These are phyloP conservation scores for Neofusicoccum sp. DNA, from an alignment of 2,329 filamentous ascomycete species.

Conservation along the genomic window DNA sequence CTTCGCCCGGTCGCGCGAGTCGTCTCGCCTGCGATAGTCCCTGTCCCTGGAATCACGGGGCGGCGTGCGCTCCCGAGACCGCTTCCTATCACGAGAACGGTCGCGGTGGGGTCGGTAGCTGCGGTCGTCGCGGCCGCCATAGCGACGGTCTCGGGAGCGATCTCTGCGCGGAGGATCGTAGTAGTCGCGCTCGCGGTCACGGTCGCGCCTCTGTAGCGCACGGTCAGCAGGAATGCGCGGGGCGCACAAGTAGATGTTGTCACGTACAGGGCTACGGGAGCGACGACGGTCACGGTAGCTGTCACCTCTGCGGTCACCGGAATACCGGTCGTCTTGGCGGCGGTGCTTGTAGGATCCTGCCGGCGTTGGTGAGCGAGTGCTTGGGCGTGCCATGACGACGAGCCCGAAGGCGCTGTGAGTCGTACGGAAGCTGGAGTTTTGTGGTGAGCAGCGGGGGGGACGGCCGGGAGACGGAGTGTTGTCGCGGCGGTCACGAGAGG, in stretches of 20 bases:
- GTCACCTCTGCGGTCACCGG: conserved; percentile 41
- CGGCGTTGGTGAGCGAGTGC: conserved; percentile 80
- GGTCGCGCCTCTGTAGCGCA: conserved; percentile 5
- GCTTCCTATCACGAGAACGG: conserved; percentile 62
- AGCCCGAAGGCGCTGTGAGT: conserved; percentile 19
- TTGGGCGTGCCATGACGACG: conserved; percentile 22
- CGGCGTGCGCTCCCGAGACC: conserved; percentile 58
- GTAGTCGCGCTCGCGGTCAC: conserved; percentile 16
- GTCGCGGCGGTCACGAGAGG: background rate
- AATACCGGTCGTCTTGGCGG: conserved; percentile 31
- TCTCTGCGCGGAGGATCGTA: conserved; percentile 62
- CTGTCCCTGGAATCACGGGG: conserved; percentile 38
- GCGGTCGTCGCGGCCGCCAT: conserved; percentile 63
- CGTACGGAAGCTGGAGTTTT: conserved; percentile 14
- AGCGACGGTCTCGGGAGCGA: conserved; percentile 53
- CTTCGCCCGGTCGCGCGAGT: conserved; percentile 65
- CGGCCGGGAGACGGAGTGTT: background rate
- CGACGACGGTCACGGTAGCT: conserved; percentile 49
- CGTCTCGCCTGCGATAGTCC: conserved; percentile 70
- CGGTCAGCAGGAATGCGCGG: background rate
- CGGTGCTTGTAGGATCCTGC: conserved; percentile 74
- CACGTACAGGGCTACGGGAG: conserved; percentile 60
- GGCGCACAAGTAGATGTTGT: conserved; percentile 18
- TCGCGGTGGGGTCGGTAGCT: conserved; percentile 62
- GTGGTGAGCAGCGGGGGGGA: conserved; percentile 5